These are phyloP conservation scores for Coemansia aciculifera DNA, from an alignment of 192 early-diverging fungal genomes.

Conservation along the genomic window DNA sequence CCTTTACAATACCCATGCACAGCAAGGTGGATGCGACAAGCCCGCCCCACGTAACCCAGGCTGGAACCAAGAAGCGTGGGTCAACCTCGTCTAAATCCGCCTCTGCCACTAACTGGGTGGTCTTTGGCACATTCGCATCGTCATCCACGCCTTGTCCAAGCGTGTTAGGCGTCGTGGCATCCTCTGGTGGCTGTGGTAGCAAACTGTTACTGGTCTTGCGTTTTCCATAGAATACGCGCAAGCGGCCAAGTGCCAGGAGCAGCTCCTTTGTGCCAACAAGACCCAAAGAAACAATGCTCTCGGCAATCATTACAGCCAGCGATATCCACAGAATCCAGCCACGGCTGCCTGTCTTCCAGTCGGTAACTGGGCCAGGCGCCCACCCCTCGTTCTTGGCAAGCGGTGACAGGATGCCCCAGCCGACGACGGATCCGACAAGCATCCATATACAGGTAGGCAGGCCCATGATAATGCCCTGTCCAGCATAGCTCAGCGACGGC, in stretches of 20 bases:
- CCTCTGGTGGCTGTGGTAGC: background rate
- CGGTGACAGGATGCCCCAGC: constrained; percentile 76
- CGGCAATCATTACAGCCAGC: constrained; percentile 77
- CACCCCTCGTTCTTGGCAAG: constrained; percentile 67
- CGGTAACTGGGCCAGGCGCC: constrained; percentile 68
- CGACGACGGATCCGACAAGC: constrained; percentile 67
- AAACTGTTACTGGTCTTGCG: background rate
- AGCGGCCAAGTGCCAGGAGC: constrained; percentile 11
- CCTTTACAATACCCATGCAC: constrained; percentile 63
- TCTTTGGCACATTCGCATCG: background rate
- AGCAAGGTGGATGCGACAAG: constrained; percentile 61
- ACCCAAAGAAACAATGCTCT: constrained; percentile 63
- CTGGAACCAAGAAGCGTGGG: constrained; percentile 59
- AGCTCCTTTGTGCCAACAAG: constrained; percentile 56
- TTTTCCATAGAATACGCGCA: background rate
- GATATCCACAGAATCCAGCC: constrained; percentile 84
- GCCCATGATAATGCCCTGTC: constrained; percentile 82
- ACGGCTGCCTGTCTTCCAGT: constrained; percentile 68
- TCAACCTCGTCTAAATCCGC: constrained; percentile 30
- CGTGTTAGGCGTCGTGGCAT: background rate
- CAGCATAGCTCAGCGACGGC: constrained; percentile 73
- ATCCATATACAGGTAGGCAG: constrained; percentile 73
- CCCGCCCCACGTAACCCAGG: constrained; percentile 63
- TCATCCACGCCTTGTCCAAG: background rate
- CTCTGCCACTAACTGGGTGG: background rate